These are phyloP conservation scores for Sphaerostilbella broomeana DNA, from an alignment of 2,329 filamentous ascomycete species.

Conservation along the genomic window DNA sequence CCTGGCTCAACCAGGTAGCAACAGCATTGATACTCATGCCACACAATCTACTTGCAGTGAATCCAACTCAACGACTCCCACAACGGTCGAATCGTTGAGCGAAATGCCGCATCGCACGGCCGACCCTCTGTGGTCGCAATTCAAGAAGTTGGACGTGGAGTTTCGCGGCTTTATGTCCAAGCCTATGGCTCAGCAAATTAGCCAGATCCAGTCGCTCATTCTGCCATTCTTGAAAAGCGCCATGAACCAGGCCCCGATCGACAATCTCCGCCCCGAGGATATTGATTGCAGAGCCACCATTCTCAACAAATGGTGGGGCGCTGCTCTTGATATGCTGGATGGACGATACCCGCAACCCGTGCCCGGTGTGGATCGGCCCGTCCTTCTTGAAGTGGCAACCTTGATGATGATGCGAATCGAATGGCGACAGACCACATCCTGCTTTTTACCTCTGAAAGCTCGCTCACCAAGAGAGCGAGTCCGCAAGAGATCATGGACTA, in stretches of 20 bases:
- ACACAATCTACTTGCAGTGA: conserved; percentile 35
- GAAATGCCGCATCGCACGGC: conserved; percentile 38
- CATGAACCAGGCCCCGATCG: conserved; percentile 59
- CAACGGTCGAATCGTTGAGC: conserved; percentile 39
- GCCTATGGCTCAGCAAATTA: conserved; percentile 65
- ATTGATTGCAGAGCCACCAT: conserved; percentile 73
- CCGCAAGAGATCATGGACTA: conserved; percentile 40
- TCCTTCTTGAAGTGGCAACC: conserved; percentile 69
- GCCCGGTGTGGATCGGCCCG: conserved; percentile 74
- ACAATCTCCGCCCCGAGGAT: conserved; percentile 65
- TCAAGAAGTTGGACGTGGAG: conserved; percentile 47
- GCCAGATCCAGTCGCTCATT: conserved; percentile 63
- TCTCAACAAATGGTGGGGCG: conserved; percentile 86
- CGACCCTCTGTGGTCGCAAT: conserved; percentile 50
- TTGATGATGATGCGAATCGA: conserved; percentile 84
- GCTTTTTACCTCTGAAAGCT: conserved; percentile 56
- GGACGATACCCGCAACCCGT: conserved; percentile 62
- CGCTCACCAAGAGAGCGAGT: conserved; percentile 43
- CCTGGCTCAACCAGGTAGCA: conserved; percentile 36
- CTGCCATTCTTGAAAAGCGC: conserved; percentile 72
- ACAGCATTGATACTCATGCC: conserved; percentile 30
- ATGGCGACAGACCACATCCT: conserved; percentile 70
- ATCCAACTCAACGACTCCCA: conserved; percentile 27
- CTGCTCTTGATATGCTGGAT: conserved; percentile 73
- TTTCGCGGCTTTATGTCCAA: conserved; percentile 60